Percentiles rank a stretch among this genome's conserved stretches.
phyloP scores from a whole-genome alignment of 1,139 yeast species.

The Candida sp. region DNA sequence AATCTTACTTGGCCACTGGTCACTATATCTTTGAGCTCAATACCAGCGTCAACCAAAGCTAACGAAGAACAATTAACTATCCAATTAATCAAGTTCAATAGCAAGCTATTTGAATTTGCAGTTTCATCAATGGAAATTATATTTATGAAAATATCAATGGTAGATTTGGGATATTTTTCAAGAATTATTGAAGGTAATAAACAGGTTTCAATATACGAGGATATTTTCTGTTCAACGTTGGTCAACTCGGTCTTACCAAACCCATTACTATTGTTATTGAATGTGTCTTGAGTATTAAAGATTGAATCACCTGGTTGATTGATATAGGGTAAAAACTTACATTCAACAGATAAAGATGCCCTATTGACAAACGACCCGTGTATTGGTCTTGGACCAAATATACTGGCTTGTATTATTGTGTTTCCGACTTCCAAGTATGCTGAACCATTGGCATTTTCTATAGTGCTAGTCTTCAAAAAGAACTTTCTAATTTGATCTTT shows the following conservation, averaged over 20 bases:
- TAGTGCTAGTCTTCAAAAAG: constrained; percentile 57
- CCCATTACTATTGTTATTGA: constrained; percentile 13
- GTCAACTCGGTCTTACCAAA: constrained; percentile 38
- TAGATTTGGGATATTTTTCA: constrained; percentile 82
- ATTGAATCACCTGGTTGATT: constrained; percentile 32
- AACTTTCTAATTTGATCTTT: constrained; percentile 28
- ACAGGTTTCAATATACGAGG: constrained; percentile 56
- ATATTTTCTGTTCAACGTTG: constrained; percentile 46
- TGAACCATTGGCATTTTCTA: constrained; percentile 80
- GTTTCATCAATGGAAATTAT: constrained; percentile 40
- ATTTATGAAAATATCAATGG: constrained; percentile 77
- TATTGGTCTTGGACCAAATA: constrained; percentile 89
- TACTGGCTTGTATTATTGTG: constrained; percentile 62
- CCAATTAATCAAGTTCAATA: constrained; percentile 41
- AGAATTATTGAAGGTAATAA: constrained; percentile 61
- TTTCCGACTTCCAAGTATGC: constrained; percentile 70
- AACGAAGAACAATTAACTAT: constrained; percentile 60
- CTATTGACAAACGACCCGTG: constrained; percentile 70
- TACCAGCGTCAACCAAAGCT: constrained; percentile 81
- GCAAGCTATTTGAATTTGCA: constrained; percentile 26
- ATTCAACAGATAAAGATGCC: constrained; percentile 67
- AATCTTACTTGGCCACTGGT: constrained; percentile 59
- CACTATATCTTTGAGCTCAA: constrained; percentile 75
- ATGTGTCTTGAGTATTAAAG: constrained; percentile 14
- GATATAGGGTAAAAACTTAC: constrained; percentile 55